These are phyloP conservation scores for Solanum corneliomulleri DNA, from an alignment of 257 asterid species.

Conservation along the genomic window DNA sequence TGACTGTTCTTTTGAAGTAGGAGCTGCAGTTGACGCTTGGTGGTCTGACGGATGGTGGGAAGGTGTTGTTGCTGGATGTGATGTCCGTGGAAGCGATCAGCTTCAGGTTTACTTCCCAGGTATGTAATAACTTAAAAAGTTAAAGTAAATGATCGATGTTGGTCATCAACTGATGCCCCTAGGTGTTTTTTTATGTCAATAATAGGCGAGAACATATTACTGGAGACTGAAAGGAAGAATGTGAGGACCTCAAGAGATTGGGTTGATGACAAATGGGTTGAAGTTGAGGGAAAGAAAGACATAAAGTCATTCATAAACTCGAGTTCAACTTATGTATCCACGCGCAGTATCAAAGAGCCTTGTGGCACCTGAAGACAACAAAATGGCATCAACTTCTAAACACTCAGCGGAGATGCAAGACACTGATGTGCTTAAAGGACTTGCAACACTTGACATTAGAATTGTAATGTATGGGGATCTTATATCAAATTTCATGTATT, in stretches of 20 bases:
- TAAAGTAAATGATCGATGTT: background rate
- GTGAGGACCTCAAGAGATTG: constrained; percentile 49
- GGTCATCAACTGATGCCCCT: background rate
- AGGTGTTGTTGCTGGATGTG: background rate
- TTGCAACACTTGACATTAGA: background rate
- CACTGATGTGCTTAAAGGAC: background rate
- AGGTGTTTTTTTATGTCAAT: background rate
- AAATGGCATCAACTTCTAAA: background rate
- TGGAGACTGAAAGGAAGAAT: constrained; percentile 22
- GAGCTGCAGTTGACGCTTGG: background rate
- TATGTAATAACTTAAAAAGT: background rate
- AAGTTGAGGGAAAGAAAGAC: constrained; percentile 20
- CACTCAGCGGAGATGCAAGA: background rate
- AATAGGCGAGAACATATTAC: constrained; percentile 30
- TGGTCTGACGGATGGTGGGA: background rate
- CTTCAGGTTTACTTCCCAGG: background rate
- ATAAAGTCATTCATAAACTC: constrained; percentile 19
- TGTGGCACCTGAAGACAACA: background rate
- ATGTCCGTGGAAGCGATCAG: background rate
- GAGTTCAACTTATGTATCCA: background rate
- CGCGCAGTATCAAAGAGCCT: background rate
- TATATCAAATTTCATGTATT: no score
- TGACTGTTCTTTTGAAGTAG: background rate
- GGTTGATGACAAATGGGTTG: constrained; percentile 39
- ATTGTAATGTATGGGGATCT: background rate